Evolutionary conservation across 2,329 filamentous ascomycete species (phyloP), one percentile per base, ranked within the genome.

Genomic region (Zasmidium citrigriseum): DNA sequence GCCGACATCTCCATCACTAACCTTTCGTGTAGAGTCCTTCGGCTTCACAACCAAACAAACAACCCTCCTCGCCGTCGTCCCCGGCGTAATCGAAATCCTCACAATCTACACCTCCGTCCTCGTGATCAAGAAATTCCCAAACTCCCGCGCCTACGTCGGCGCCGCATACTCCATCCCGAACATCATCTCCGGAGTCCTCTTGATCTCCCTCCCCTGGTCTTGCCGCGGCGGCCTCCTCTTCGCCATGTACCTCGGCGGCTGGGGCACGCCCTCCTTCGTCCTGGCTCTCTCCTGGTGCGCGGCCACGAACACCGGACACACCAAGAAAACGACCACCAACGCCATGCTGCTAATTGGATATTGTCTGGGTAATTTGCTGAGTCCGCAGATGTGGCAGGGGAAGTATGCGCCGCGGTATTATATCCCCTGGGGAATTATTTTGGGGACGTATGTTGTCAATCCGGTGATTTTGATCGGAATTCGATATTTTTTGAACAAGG

Each of bases 321-420:
- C 83, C 1, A 86, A 86, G 65, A 85, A 87, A 66, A 83, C 86
- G 45, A 83, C 85, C 18, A 84, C 83, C 20, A 85, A 83, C 20
- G 83, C 82, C 1, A 80, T 85, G 59, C 76, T 85, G 16, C 52
- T 62, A 20, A 58, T 62, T 29, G 61, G 61, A 11, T 61, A 61
- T 41, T 61, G 58, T 49, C 58, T 61, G 9, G 61, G 58, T 12
- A 64, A 64, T 20, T 52, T 64, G 16, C 44, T 59, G 14, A 52
- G 47, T 44, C 57, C 57, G 25, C 57, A 59, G 45, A 59, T 59
- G 57, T 59, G 53, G 57, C 50, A 54, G 27, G 54, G 34, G 11
- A 54, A 57, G 34, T 60, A 60, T 51, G 58, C 58, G 14, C 58
- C 54, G 16, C 49, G 58, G n/a, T 60, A 60, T 27, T 54, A 57